Evolutionary conservation across 2,329 filamentous ascomycete genomes (phyloP).

Genomic region (Cadophora malorum): DNA sequence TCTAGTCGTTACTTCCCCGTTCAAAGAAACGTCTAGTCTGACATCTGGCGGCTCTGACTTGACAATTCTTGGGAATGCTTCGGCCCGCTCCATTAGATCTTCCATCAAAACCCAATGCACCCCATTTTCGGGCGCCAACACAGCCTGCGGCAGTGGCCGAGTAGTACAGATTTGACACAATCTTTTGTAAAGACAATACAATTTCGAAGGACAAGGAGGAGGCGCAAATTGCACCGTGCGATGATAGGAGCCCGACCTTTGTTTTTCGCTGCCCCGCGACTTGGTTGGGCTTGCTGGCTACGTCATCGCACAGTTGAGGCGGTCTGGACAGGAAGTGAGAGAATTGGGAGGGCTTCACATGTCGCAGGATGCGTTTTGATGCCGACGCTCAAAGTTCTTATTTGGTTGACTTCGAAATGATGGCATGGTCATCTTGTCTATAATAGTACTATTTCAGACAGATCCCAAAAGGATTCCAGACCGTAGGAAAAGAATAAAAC

Average conservation of each 20-base stretch:
- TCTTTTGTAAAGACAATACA: not conserved
- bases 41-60: not conserved
- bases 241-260: conserved; percentile 22
- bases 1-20: not conserved
- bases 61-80: conserved; percentile 13
- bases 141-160: conserved; percentile 17
- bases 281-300: conserved; percentile 22
- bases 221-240: not conserved
- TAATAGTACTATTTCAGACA: not conserved
- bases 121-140: conserved; percentile 22
- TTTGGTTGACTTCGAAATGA: not conserved
- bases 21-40: not conserved
- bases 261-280: conserved; percentile 13
- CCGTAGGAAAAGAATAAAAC: not conserved
- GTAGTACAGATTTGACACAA: conserved; percentile 2
- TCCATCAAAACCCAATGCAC: conserved; percentile 6
- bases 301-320: conserved; percentile 30
- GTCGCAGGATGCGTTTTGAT: not conserved
- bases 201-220: not conserved
- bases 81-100: conserved; percentile 28
- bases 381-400: not conserved
- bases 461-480: not conserved
- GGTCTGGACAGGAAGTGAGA: conserved; percentile 17
- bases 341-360: not conserved
- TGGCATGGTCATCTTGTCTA: not conserved